phyloP scores from a whole-genome alignment of 257 asterid genomes.

The Knoxia roxburghii region DNA sequence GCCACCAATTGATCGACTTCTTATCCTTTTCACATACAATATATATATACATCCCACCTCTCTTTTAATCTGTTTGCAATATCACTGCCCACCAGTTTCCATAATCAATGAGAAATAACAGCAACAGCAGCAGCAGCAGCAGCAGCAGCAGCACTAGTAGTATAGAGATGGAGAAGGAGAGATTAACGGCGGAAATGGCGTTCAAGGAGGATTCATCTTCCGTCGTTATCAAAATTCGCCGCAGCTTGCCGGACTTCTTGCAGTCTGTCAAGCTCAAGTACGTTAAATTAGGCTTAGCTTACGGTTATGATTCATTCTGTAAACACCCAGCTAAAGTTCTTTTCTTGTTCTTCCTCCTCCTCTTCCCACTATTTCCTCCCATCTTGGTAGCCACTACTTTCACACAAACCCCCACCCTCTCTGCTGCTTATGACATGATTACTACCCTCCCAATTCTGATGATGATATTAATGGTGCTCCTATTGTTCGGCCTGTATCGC shows the following conservation, averaged over 20 bases:
- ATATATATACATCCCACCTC: too few species aligned
- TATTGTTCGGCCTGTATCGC: constrained; percentile 47
- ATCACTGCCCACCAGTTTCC: too few species aligned
- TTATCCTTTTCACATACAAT: too few species aligned
- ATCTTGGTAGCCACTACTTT: constrained; percentile 27
- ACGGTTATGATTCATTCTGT: constrained; percentile 45
- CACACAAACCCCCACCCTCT: constrained; percentile 27
- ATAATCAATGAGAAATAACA: too few species aligned
- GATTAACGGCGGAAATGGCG: constrained; percentile 45
- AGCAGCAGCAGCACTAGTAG: background rate
- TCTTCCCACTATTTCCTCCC: constrained; percentile 20
- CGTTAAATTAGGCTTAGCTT: constrained; percentile 69
- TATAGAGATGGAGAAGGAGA: constrained; percentile 42
- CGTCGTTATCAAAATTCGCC: constrained; percentile 36
- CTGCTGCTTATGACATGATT: background rate
- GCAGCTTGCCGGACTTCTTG: constrained; percentile 35
- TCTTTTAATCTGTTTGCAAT: too few species aligned
- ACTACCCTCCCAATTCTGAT: constrained; percentile 1
- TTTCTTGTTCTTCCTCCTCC: constrained; percentile 16
- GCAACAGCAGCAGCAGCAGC: background rate
- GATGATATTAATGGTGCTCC: constrained; percentile 17
- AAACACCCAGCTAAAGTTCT: constrained; percentile 40
- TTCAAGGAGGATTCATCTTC: constrained; percentile 45
- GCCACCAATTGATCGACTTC: too few species aligned
- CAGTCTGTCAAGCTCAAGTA: constrained; percentile 48